Evolutionary conservation across 345 rosid genomes (phyloP).

Genomic region (Anastatica hierochuntica): DNA sequence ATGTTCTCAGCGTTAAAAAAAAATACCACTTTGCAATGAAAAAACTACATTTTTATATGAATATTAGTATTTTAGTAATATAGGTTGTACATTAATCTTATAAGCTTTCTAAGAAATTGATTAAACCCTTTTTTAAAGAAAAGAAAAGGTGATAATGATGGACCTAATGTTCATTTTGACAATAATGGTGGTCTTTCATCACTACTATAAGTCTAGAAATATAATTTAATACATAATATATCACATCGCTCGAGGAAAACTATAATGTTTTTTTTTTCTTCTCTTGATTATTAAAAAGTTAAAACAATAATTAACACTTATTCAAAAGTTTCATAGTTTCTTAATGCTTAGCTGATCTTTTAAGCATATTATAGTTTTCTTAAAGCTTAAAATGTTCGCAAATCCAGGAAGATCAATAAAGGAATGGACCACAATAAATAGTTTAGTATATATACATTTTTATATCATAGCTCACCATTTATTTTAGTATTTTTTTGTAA

Average conservation of each 20-base stretch:
- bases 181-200: constrained; percentile 16
- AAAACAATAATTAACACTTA: background rate
- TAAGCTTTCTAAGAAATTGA: too few species aligned
- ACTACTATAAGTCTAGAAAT: constrained; percentile 8
- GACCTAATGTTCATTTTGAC: too few species aligned
- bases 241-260: constrained; percentile 19
- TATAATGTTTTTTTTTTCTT: constrained; percentile 1
- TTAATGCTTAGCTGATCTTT: background rate
- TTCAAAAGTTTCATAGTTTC: background rate
- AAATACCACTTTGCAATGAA: background rate
- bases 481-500: constrained; percentile 7
- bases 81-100: too few species aligned
- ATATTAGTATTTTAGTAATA: too few species aligned
- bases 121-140: background rate
- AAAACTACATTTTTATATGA: background rate
- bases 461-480: background rate
- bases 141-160: background rate
- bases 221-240: background rate
- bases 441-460: background rate
- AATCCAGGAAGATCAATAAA: constrained; percentile 16
- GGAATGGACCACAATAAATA: constrained; percentile 3
- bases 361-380: background rate
- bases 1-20: too few species aligned
- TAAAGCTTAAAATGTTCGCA: constrained; percentile 18
- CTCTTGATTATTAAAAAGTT: constrained; percentile 2